A percentile compares a stretch with the other conserved stretches of the same genome.
These are phyloP conservation scores for Blastocystis sp. DNA, from an alignment of 352 stramenopile genomes.

Conservation along the genomic window DNA sequence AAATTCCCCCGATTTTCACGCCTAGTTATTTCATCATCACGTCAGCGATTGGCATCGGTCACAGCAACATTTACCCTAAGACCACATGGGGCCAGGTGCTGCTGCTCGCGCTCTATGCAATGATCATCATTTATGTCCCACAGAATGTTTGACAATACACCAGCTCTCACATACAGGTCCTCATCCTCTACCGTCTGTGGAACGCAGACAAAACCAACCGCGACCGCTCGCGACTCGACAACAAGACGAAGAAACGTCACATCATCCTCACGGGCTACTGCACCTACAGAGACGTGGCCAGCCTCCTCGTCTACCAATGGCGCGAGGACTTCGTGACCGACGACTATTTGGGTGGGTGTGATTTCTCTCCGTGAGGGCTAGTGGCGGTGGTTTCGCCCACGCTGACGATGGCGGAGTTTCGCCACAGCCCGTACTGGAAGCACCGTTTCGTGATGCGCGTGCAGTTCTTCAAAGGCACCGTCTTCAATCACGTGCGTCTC, in stretches of 20 bases:
- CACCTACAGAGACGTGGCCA: constrained; percentile 24
- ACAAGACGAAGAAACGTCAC: constrained; percentile 44
- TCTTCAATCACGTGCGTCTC: constrained; percentile 51
- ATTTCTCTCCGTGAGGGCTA: neutral
- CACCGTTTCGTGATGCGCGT: constrained; percentile 63
- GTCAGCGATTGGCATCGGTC: constrained; percentile 14
- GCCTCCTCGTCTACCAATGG: constrained; percentile 45
- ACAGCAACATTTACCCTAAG: constrained; percentile 30
- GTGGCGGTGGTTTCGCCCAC: constrained; percentile 47
- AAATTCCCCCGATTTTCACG: neutral
- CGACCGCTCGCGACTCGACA: constrained; percentile 26
- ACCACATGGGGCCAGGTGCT: constrained; percentile 30
- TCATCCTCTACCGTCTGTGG: constrained; percentile 24
- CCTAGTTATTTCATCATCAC: constrained; percentile 52
- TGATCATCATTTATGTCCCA: constrained; percentile 51
- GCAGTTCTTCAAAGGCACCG: constrained; percentile 53
- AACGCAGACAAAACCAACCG: neutral
- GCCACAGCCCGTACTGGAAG: constrained; percentile 52
- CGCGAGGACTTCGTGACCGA: constrained; percentile 52
- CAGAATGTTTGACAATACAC: neutral
- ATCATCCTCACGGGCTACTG: constrained; percentile 43
- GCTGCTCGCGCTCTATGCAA: constrained; percentile 3
- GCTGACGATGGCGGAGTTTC: constrained; percentile 35
- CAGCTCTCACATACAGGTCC: neutral
- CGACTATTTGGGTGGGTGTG: constrained; percentile 27